These are phyloP conservation scores for Tilletiopsis washingtonensis DNA, from an alignment of 1,284 basidiomycete genomes.

Conservation along the genomic window DNA sequence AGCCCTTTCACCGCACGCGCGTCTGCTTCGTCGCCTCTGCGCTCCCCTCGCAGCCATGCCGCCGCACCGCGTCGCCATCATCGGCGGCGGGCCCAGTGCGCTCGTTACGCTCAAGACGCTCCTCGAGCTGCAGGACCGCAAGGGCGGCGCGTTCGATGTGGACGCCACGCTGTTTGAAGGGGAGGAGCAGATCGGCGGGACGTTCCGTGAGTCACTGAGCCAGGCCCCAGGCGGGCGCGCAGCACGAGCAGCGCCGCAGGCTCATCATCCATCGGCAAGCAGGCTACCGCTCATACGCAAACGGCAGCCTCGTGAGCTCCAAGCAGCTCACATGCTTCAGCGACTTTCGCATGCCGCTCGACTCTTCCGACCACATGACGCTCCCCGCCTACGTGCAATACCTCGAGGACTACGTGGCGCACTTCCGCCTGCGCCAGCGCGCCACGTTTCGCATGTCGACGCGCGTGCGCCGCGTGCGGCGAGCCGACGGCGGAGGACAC, in stretches of 20 bases:
- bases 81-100: slow-evolving; percentile 54
- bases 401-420: slow-evolving; percentile 53
- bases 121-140: slow-evolving; percentile 16
- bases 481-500: slow-evolving; percentile 6
- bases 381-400: slow-evolving; percentile 58
- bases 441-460: slow-evolving; percentile 20
- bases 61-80: slow-evolving; percentile 33
- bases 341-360: slow-evolving; percentile 57
- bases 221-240: neutral
- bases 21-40: neutral
- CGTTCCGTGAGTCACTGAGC: slow-evolving; percentile 54
- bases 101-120: slow-evolving; percentile 59
- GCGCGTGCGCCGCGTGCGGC: slow-evolving; percentile 6
- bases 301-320: slow-evolving; percentile 56
- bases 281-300: slow-evolving; percentile 49
- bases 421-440: slow-evolving; percentile 51
- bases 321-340: slow-evolving; percentile 62
- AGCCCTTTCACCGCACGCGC: no score
- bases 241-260: neutral
- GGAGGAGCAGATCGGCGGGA: slow-evolving; percentile 59
- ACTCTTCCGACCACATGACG: slow-evolving; percentile 57
- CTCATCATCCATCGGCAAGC: neutral
- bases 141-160: slow-evolving; percentile 36
- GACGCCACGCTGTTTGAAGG: slow-evolving; percentile 54
- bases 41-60: neutral